Percentiles rank a stretch among this genome's conserved stretches.
Conservation (phyloP, 176 grass and related monocot species). For the Paspalum vaginatum region DNA sequence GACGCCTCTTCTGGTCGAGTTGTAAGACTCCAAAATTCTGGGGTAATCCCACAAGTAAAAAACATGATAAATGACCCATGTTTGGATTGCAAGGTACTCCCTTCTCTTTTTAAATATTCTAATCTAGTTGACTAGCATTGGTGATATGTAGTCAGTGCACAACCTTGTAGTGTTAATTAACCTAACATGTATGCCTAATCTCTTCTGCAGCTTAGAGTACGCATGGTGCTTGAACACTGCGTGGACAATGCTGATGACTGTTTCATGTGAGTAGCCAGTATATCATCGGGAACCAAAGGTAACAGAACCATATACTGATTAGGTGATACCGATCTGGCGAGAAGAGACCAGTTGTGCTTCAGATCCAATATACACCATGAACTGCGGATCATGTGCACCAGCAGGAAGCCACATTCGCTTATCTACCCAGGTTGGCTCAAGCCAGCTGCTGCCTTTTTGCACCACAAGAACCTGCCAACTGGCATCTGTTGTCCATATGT, state of each 20-base stretch:
- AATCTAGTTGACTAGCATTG: not conserved
- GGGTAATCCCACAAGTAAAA: constrained; percentile 86
- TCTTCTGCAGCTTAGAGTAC: constrained; percentile 75
- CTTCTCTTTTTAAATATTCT: not conserved
- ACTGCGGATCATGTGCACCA: too few species aligned
- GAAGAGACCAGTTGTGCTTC: constrained; percentile 4
- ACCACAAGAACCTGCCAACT: constrained; percentile 20
- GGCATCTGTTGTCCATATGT: constrained; percentile 20
- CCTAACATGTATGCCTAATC: not conserved
- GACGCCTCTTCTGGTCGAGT: constrained; percentile 58
- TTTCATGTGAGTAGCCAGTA: constrained; percentile 42
- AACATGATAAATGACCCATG: constrained; percentile 86
- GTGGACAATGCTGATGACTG: constrained; percentile 48
- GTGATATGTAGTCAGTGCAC: not conserved
- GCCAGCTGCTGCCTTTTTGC: constrained; percentile 20
- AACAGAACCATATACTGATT: constrained; percentile 11
- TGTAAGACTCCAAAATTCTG: constrained; percentile 61
- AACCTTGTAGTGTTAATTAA: not conserved
- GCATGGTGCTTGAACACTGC: constrained; percentile 87
- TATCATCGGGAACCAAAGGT: constrained; percentile 11
- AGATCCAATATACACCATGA: not conserved
- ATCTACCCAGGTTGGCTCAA: not conserved
- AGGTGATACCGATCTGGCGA: not conserved
- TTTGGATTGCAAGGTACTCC: constrained; percentile 90
- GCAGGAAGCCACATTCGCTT: not conserved